Evolutionary conservation across 495 filamentous ascomycete species (phyloP).

Genomic region (Lepraria neglecta): DNA sequence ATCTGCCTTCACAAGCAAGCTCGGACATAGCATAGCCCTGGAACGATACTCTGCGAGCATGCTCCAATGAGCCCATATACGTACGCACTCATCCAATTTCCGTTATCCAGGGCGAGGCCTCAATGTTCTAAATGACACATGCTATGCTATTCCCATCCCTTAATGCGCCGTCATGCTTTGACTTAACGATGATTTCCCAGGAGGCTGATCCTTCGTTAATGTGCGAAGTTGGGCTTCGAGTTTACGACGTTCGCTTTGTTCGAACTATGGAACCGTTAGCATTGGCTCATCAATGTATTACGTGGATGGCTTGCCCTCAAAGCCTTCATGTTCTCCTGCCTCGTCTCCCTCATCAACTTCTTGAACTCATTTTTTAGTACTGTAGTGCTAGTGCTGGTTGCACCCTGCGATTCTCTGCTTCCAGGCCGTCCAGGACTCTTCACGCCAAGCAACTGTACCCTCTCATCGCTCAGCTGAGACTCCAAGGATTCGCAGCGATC

Average conservation of each 20-base stretch:
- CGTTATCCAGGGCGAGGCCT: not conserved
- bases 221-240: constrained; percentile 54
- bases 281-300: constrained; percentile 6
- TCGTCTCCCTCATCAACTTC: constrained; percentile 84
- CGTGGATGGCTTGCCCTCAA: constrained; percentile 55
- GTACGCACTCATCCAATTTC: not conserved
- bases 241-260: constrained; percentile 65
- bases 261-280: constrained; percentile 41
- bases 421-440: constrained; percentile 46
- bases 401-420: constrained; percentile 40
- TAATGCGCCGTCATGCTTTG: constrained; percentile 44
- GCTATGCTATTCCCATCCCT: constrained; percentile 22
- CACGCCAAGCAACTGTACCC: constrained; percentile 62
- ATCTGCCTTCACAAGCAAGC: not conserved
- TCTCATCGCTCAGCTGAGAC: constrained; percentile 62
- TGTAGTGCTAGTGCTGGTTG: constrained; percentile 56
- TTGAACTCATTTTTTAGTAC: constrained; percentile 77
- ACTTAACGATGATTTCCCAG: constrained; percentile 46
- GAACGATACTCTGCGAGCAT: not conserved
- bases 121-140: not conserved
- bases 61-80: not conserved
- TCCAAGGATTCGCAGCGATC: constrained; percentile 65
- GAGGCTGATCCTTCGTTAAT: constrained; percentile 50
- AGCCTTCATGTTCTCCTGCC: constrained; percentile 61
- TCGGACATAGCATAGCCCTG: no score